Evolutionary conservation across 768 basidiomycete genomes (phyloP).

Genomic region (Lentinus brumalis): DNA sequence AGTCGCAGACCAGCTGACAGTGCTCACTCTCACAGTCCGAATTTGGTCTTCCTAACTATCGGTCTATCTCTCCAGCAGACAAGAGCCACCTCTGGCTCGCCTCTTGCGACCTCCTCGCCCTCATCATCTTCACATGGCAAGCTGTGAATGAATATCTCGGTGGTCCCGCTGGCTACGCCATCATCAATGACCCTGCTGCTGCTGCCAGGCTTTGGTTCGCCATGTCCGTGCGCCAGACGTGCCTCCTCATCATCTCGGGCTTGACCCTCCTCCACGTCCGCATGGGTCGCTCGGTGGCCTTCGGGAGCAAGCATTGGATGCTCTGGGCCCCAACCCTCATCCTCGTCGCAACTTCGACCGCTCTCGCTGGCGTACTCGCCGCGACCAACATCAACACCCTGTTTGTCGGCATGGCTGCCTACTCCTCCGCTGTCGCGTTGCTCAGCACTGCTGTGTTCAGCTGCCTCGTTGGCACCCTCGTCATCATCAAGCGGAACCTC

Average conservation of each 20-base stretch:
- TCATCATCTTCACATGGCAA: conserved; percentile 70
- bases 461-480: conserved; percentile 62
- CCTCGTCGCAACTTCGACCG: conserved; percentile 57
- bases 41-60: conserved; percentile 73
- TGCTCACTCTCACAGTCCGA: conserved; percentile 52
- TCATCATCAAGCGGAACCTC: conserved; percentile 68
- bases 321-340: conserved; percentile 67
- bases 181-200: conserved; percentile 52
- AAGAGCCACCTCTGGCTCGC: conserved; percentile 78
- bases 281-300: conserved; percentile 67
- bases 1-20: conserved; percentile 25
- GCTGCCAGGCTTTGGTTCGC: conserved; percentile 70
- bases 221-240: conserved; percentile 66
- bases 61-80: conserved; percentile 65
- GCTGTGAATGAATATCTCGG: conserved; percentile 52
- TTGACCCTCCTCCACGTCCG: conserved; percentile 72
- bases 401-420: conserved; percentile 63
- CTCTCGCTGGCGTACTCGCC: conserved; percentile 58
- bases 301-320: conserved; percentile 73
- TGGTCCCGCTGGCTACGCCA: conserved; percentile 45
- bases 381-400: conserved; percentile 53
- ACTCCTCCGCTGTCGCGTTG: conserved; percentile 53
- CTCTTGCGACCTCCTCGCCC: conserved; percentile 61
- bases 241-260: conserved; percentile 59
- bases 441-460: conserved; percentile 55